Percentiles rank a stretch among this genome's conserved stretches.
Evolutionary conservation across 2,329 filamentous ascomycete genomes (phyloP).

Genomic region (Exophiala sp.): DNA sequence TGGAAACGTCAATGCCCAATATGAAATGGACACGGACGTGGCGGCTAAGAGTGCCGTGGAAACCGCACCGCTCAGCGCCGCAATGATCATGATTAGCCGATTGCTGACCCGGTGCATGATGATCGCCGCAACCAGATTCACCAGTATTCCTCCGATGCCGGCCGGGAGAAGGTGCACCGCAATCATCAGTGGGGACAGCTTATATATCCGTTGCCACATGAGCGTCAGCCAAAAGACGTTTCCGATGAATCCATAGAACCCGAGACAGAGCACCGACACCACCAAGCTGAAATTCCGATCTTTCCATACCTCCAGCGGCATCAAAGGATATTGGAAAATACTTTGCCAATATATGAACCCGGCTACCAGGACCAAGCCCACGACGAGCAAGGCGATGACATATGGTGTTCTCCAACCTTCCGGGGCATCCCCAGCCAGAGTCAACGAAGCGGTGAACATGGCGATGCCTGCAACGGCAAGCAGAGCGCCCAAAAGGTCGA

Average conservation of each 20-base stretch:
- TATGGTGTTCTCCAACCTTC: slow-evolving; percentile 62
- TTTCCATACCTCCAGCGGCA: slow-evolving; percentile 50
- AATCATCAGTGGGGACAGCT: slow-evolving; percentile 54
- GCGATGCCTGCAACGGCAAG: slow-evolving; percentile 64
- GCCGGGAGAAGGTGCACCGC: slow-evolving; percentile 64
- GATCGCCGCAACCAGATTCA: slow-evolving; percentile 61
- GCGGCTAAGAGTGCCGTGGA: slow-evolving; percentile 56
- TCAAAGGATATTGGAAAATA: slow-evolving; percentile 48
- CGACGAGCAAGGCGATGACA: slow-evolving; percentile 59
- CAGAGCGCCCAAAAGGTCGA: slow-evolving; percentile 60
- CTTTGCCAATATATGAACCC: slow-evolving; percentile 63
- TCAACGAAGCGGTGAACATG: slow-evolving; percentile 61
- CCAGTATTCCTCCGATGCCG: slow-evolving; percentile 59
- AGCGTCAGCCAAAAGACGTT: slow-evolving; percentile 62
- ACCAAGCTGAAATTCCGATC: slow-evolving; percentile 65
- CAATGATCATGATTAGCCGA: slow-evolving; percentile 57
- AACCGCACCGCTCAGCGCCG: slow-evolving; percentile 42
- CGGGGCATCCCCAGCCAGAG: slow-evolving; percentile 53
- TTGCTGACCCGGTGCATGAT: slow-evolving; percentile 64
- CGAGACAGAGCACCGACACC: slow-evolving; percentile 55
- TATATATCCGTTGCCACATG: slow-evolving; percentile 59
- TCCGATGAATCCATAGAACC: slow-evolving; percentile 61
- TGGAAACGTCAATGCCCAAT: slow-evolving; percentile 66
- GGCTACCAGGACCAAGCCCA: slow-evolving; percentile 56
- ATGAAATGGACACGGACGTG: slow-evolving; percentile 53